Conservation (phyloP, 176 grass and related monocot species). For the Oryza australiensis region DNA sequence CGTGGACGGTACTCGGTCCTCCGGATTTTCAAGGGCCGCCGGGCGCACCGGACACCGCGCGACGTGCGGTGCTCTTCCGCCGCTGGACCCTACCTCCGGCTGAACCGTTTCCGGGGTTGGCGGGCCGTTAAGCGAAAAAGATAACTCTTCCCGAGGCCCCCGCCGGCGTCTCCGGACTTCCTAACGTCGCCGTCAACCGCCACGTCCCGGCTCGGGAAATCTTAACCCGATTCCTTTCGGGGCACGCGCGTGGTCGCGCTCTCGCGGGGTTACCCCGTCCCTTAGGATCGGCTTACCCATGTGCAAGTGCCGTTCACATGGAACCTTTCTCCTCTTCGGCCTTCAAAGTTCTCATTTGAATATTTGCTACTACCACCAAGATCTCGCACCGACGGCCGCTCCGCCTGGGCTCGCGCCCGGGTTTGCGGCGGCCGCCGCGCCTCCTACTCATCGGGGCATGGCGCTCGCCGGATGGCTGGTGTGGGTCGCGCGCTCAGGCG, state of each 20-base stretch:
- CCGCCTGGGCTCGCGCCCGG: conserved; percentile 59
- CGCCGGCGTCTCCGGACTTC: conserved; percentile 50
- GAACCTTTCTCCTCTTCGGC: conserved; percentile 84
- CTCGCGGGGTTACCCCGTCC: conserved; percentile 64
- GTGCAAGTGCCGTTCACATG: conserved; percentile 84
- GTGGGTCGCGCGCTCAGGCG: too few species aligned
- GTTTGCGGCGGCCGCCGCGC: too few species aligned
- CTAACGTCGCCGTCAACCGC: conserved; percentile 54
- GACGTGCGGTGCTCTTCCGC: conserved; percentile 69
- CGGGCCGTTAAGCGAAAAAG: conserved; percentile 55
- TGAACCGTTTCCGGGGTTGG: conserved; percentile 49
- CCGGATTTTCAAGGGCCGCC: conserved; percentile 64
- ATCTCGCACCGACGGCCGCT: conserved; percentile 68
- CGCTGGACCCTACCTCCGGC: conserved; percentile 26
- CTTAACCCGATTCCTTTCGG: too few species aligned
- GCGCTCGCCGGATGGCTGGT: too few species aligned
- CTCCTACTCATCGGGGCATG: too few species aligned
- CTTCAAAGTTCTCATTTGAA: conserved; percentile 91
- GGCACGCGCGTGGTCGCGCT: too few species aligned
- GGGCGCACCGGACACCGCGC: conserved; percentile 56
- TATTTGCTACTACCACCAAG: conserved; percentile 90
- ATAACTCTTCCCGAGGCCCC: conserved; percentile 73
- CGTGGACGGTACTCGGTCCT: conserved; percentile 52
- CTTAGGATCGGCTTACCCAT: conserved; percentile 81
- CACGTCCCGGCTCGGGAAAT: too few species aligned